phyloP scores from a whole-genome alignment of 371 early-diverging fungal genomes.

The Capniomyces stellatus region DNA sequence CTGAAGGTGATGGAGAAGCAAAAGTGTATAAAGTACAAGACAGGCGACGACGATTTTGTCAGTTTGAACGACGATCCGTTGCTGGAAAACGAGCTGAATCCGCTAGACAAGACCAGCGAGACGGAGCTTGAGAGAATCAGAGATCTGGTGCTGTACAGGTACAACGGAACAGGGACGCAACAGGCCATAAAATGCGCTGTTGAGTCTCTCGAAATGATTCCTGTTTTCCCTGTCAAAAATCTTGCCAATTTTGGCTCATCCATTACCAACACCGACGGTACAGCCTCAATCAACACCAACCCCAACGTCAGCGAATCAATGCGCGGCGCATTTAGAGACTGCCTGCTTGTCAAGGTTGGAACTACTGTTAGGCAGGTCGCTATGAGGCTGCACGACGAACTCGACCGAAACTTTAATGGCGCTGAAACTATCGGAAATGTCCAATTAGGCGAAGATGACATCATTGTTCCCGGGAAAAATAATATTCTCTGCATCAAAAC shows the following conservation, averaged over 20 bases:
- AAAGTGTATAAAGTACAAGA: slow-evolving; percentile 37
- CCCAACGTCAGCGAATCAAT: background rate
- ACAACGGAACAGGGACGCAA: slow-evolving; percentile 57
- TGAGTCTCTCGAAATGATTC: slow-evolving; percentile 38
- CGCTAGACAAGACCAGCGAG: slow-evolving; percentile 40
- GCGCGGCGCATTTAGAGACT: slow-evolving; percentile 44
- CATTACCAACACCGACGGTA: slow-evolving; percentile 6
- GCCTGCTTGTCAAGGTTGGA: slow-evolving; percentile 41
- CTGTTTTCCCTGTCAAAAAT: slow-evolving; percentile 55
- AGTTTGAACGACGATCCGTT: slow-evolving; percentile 9
- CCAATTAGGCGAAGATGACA: slow-evolving; percentile 34
- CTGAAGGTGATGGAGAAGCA: slow-evolving; percentile 49
- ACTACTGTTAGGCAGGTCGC: slow-evolving; percentile 60
- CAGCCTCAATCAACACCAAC: background rate
- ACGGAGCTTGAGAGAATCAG: slow-evolving; percentile 54
- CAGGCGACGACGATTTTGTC: slow-evolving; percentile 45
- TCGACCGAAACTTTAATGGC: slow-evolving; percentile 41
- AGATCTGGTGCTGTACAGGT: slow-evolving; percentile 59
- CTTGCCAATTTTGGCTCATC: slow-evolving; percentile 36
- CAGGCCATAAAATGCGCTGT: slow-evolving; percentile 41
- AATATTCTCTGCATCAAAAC: slow-evolving; percentile 11
- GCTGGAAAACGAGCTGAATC: slow-evolving; percentile 29
- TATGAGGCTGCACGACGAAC: slow-evolving; percentile 33
- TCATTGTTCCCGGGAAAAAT: slow-evolving; percentile 15
- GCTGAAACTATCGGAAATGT: slow-evolving; percentile 54